These are phyloP conservation scores for Terana coerulea DNA, from an alignment of 768 basidiomycete species.

Conservation along the genomic window DNA sequence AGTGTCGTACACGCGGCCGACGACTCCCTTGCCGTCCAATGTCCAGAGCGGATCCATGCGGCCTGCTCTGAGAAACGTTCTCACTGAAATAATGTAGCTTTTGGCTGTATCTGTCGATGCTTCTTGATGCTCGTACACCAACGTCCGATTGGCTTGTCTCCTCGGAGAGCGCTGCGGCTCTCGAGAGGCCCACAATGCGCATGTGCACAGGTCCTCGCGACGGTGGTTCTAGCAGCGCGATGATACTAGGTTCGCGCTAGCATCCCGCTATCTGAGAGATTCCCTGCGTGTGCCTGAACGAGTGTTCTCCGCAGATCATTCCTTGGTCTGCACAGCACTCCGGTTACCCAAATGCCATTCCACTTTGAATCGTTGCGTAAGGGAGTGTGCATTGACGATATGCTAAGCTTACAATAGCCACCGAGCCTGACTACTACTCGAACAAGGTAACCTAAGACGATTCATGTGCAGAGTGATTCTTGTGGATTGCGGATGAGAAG, in stretches of 20 bases:
- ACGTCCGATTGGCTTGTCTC: constrained; percentile 15
- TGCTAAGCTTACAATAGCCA: not conserved
- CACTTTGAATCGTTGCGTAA: not conserved
- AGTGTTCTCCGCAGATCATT: no score
- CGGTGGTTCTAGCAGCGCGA: no score
- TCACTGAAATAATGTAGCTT: constrained; percentile 9
- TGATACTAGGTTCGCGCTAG: no score
- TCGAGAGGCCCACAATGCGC: not conserved
- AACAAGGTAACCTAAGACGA: not conserved
- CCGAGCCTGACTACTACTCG: not conserved
- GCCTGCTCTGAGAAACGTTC: constrained; percentile 6
- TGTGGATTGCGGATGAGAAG: constrained; percentile 6
- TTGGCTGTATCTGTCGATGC: constrained; percentile 3
- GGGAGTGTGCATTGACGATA: constrained; percentile 3
- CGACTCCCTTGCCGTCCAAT: constrained; percentile 13
- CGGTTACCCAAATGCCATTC: no score
- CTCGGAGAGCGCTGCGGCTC: not conserved
- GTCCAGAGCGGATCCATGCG: constrained; percentile 7
- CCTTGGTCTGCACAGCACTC: no score
- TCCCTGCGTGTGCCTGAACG: no score
- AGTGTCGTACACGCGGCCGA: constrained; percentile 12
- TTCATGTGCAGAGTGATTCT: constrained; percentile 5
- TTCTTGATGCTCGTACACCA: constrained; percentile 13
- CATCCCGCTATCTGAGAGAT: no score
- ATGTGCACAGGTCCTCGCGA: no score